phyloP scores from a whole-genome alignment of 495 filamentous ascomycete species.

The Delitschia confertaspora region DNA sequence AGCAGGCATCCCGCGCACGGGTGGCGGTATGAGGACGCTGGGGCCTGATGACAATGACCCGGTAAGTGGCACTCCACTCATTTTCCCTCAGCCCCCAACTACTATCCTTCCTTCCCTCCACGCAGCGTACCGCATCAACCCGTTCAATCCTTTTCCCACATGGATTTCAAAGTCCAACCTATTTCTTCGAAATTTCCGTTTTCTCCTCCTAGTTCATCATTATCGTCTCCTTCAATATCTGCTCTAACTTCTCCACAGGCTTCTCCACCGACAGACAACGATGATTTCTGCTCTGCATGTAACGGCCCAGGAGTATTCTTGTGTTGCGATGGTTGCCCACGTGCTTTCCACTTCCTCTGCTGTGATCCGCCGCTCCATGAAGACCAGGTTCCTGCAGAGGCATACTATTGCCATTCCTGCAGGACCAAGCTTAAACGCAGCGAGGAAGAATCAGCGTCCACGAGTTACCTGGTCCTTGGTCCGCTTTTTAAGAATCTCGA shows the following conservation, averaged over 20 bases:
- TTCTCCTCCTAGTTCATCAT: slow-evolving; percentile 19
- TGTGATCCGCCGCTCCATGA: slow-evolving; percentile 66
- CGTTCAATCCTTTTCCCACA: slow-evolving; percentile 12
- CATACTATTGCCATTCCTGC: slow-evolving; percentile 82
- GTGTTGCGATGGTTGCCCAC: slow-evolving; percentile 84
- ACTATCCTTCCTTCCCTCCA: slow-evolving; percentile 19
- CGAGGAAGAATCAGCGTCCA: slow-evolving; percentile 16
- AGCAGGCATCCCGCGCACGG: slow-evolving; percentile 19
- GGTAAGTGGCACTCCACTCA: slow-evolving; percentile 27
- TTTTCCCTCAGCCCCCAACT: slow-evolving; percentile 21
- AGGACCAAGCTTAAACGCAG: slow-evolving; percentile 31
- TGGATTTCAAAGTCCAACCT: slow-evolving; percentile 16
- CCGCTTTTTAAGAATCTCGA: slow-evolving; percentile 51
- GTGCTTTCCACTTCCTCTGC: slow-evolving; percentile 81
- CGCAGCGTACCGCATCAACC: slow-evolving; percentile 23
- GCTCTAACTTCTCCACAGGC: slow-evolving; percentile 27
- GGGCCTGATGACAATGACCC: slow-evolving; percentile 28
- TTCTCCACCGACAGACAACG: slow-evolving; percentile 59
- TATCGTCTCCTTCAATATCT: slow-evolving; percentile 18
- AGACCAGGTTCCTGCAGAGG: slow-evolving; percentile 54
- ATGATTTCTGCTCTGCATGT: slow-evolving; percentile 80
- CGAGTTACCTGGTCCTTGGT: slow-evolving; percentile 42
- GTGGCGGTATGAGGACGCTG: slow-evolving; percentile 21
- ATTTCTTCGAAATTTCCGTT: slow-evolving; percentile 15
- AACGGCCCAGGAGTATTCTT: slow-evolving; percentile 71